Conservation (phyloP, 2,329 filamentous ascomycete species). For the Sporothrix humicola region DNA sequence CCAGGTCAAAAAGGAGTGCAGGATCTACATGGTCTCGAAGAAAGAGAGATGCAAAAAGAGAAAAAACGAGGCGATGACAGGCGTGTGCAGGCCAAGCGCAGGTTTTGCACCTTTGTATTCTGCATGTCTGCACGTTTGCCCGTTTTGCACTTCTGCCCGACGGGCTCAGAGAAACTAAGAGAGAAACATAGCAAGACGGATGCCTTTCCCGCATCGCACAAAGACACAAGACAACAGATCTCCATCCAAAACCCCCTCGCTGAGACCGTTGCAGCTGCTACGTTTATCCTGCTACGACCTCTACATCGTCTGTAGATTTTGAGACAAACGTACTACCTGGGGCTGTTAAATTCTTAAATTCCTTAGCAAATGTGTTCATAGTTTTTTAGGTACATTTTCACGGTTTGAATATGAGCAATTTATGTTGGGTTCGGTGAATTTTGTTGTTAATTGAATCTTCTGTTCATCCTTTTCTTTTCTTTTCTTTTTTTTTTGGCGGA, state of each 20-base stretch:
- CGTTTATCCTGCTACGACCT: background rate
- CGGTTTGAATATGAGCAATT: background rate
- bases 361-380: background rate
- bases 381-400: background rate
- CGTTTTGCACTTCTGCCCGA: slow-evolving; percentile 20
- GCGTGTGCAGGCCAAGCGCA: background rate
- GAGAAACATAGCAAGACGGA: slow-evolving; percentile 13
- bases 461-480: too few species aligned
- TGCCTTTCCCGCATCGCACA: slow-evolving; percentile 26
- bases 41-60: too few species aligned
- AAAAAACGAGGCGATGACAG: background rate
- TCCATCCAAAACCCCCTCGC: background rate
- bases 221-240: too few species aligned
- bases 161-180: background rate
- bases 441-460: too few species aligned
- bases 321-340: too few species aligned
- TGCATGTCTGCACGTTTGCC: background rate
- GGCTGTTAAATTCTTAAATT: too few species aligned
- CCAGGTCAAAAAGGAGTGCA: background rate
- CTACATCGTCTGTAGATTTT: background rate
- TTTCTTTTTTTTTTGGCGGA: too few species aligned
- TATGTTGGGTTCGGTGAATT: background rate
- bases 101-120: background rate
- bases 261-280: slow-evolving; percentile 12
- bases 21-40: background rate